Percentiles rank a stretch among this genome's conserved stretches.
Conservation (phyloP, 108 stramenopile species). For the Nitzschia sp. region DNA sequence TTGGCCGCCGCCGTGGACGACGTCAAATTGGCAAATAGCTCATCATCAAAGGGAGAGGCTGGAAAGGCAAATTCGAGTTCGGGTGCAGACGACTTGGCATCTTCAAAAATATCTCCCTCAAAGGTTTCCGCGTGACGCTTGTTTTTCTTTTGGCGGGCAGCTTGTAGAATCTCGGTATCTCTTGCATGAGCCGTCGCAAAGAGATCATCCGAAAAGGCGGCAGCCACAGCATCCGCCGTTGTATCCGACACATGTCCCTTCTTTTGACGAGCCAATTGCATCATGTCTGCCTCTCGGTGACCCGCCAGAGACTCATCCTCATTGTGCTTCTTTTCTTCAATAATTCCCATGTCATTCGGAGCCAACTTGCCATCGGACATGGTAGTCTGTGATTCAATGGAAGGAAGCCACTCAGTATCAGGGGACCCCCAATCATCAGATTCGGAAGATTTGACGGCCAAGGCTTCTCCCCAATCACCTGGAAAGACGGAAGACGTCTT, state of each 20-base stretch:
- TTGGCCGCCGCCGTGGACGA: background rate
- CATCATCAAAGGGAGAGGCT: constrained; percentile 6
- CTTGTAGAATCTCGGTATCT: constrained; percentile 11
- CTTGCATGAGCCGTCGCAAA: constrained; percentile 12
- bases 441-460: constrained; percentile 22
- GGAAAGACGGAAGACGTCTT: constrained; percentile 15
- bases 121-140: background rate
- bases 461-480: constrained; percentile 31
- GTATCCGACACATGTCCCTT: background rate
- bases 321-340: constrained; percentile 20
- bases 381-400: constrained; percentile 8
- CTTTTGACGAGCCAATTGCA: background rate
- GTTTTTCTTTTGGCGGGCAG: constrained; percentile 9
- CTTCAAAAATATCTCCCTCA: constrained; percentile 2
- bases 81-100: background rate
- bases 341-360: background rate
- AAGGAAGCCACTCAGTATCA: constrained; percentile 24
- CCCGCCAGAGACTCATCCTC: constrained; percentile 7
- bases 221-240: background rate
- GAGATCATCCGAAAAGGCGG: background rate
- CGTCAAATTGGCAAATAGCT: background rate
- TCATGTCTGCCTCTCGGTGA: background rate
- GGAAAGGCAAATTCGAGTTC: constrained; percentile 15
- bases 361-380: background rate
- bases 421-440: constrained; percentile 37